Base-by-base conservation (phyloP, 164 flowering plant genomes). In the Taxillus chinensis region DNA sequence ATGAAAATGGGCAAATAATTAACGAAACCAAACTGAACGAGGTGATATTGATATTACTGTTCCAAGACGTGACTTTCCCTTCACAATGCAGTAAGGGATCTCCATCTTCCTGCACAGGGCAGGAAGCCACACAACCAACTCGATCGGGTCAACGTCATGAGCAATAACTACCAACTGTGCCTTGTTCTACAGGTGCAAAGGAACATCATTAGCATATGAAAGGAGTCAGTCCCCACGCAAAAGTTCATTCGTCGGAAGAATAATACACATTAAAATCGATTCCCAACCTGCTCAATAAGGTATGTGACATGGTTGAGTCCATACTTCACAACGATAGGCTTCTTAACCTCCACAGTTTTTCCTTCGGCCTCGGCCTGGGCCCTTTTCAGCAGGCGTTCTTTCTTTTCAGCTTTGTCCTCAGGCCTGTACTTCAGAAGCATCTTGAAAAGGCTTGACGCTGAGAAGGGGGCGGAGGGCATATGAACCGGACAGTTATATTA, bases 281-380 rank as follows among this genome's bases (percentile, higher is more conserved):
- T 5, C 5, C 11, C 1, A 54, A 54, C 57, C 57, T 54, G 61
- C 45, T 58, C 61, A 42, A 58, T 58, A 14, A 58, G 61, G 45
- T 58, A 58, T 16, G 61, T 58, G 3, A 58, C 61, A 58, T 58
- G 61, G 38, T 58, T 58, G 9, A 58, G 61, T 12, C 61, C 61
- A 27, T 58, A 58, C 6, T 58, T 58, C 45, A 58, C 61, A 58
- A 58, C 61, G 41, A 58, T 58, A 27, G 61, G 61, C 61, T 58
- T 58, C 45, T 58, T 58, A 40, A 42, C 37, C 45, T 58, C 61
- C 2, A 42, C 17, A 40, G 45, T 40, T 13, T 58, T 58, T 15
- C 61, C 61, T 7, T 58, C 61, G 3, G 61, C 61, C 61, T 58
- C 45, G 5, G 46, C 27, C 45, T 58, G 61, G 12, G 61, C 61